A percentile compares a stretch with the other conserved stretches of the same genome.
Evolutionary conservation across 306 rosid species (phyloP).

Genomic region (Sicyos baderoa): DNA sequence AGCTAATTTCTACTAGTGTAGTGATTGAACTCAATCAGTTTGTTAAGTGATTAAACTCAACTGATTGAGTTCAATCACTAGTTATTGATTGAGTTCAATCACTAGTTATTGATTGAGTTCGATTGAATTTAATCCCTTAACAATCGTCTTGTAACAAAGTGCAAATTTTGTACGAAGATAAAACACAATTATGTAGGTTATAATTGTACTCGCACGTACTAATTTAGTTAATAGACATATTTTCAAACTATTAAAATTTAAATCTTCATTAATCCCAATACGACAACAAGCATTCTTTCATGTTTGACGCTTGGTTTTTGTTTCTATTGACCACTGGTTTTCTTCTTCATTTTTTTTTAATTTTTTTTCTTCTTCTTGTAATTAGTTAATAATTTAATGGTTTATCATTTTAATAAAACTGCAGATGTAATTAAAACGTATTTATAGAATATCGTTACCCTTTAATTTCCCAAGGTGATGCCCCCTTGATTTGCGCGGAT

Average conservation of each 20-base stretch:
- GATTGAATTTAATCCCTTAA: no score
- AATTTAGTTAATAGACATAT: not conserved
- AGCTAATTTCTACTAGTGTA: no score
- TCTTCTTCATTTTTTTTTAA: not conserved
- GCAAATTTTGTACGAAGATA: not conserved
- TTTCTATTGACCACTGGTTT: not conserved
- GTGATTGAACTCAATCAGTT: no score
- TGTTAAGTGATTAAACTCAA: no score
- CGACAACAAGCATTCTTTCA: conserved; percentile 14
- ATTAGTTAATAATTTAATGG: not conserved
- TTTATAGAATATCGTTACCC: conserved; percentile 12
- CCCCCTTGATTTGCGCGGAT: conserved; percentile 17
- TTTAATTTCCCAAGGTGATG: conserved; percentile 17
- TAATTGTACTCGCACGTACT: not conserved
- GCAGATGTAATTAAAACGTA: conserved; percentile 1
- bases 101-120: no score
- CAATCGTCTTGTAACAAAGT: not conserved
- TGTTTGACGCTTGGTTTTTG: not conserved
- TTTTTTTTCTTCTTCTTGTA: not conserved
- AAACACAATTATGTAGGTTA: not conserved
- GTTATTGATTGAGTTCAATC: no score
- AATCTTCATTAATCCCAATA: conserved; percentile 9
- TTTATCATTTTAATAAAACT: not conserved
- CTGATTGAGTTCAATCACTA: no score
- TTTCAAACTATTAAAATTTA: not conserved